Percentiles rank a stretch among this genome's conserved stretches.
These are phyloP conservation scores for Macadamia integrifolia DNA, from an alignment of 164 flowering plant species.

Conservation along the genomic window DNA sequence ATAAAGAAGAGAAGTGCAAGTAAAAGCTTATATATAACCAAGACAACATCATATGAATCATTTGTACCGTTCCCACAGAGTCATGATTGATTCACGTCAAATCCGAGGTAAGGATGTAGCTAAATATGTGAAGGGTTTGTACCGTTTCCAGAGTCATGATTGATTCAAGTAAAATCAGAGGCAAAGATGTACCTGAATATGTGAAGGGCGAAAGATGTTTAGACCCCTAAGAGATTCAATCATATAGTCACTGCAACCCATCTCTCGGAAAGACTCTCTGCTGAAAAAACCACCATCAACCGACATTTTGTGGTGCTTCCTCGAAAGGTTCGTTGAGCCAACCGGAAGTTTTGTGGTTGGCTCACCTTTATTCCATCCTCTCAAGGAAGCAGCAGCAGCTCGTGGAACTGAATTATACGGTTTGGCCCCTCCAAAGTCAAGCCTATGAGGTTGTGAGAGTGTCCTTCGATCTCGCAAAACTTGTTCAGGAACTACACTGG, in stretches of 20 bases:
- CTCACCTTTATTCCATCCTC: conserved; percentile 54
- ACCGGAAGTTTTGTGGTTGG: conserved; percentile 13
- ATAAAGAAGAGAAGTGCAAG: neutral
- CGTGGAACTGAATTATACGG: conserved; percentile 20
- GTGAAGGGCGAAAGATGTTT: conserved; percentile 61
- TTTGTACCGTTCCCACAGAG: neutral
- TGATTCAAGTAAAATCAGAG: neutral
- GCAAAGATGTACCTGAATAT: conserved; percentile 65
- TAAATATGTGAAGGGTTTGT: conserved; percentile 76
- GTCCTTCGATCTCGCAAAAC: conserved; percentile 4
- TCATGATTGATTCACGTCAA: neutral
- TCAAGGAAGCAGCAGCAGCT: conserved; percentile 26
- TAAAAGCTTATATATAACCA: neutral
- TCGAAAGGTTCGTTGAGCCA: conserved; percentile 16
- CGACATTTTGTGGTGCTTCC: conserved; percentile 20
- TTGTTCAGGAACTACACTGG: conserved; percentile 1
- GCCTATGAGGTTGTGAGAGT: conserved; percentile 9
- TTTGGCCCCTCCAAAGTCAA: conserved; percentile 8
- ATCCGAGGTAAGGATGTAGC: conserved; percentile 30
- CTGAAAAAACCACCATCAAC: conserved; percentile 55
- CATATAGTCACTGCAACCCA: conserved; percentile 67
- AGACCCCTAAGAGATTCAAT: conserved; percentile 54
- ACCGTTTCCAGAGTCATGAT: neutral
- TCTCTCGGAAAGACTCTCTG: conserved; percentile 53
- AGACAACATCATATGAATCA: neutral